A percentile compares a stretch with the other conserved stretches of the same genome.
Conservation (phyloP, 1,139 yeast genomes). For the Blastobotrys serpentis region DNA sequence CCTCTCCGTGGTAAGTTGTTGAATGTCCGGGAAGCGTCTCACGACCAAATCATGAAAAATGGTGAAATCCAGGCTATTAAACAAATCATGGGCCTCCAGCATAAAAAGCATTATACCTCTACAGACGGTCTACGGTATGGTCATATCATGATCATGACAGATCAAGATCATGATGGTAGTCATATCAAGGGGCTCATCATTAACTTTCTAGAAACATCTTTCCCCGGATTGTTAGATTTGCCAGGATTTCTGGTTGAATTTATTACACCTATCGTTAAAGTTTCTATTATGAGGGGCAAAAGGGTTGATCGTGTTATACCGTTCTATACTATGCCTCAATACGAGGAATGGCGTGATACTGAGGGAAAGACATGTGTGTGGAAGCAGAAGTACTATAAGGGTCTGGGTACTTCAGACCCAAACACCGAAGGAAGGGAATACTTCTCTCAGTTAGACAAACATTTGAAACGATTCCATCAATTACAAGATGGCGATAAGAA, state of each 20-base stretch:
- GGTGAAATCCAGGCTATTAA: constrained; percentile 93
- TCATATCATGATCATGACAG: constrained; percentile 98
- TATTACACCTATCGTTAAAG: constrained; percentile 95
- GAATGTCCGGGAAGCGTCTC: constrained; percentile 94
- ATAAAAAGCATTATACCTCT: constrained; percentile 78
- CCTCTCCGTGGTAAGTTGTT: constrained; percentile 93
- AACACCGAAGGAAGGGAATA: constrained; percentile 81
- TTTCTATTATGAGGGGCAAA: constrained; percentile 69
- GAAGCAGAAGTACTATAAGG: constrained; percentile 95
- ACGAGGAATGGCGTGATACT: constrained; percentile 86
- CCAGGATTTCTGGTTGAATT: constrained; percentile 94
- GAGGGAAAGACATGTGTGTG: constrained; percentile 78
- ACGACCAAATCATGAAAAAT: constrained; percentile 89
- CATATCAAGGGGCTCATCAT: constrained; percentile 96
- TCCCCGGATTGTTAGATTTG: constrained; percentile 86
- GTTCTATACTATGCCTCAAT: constrained; percentile 95
- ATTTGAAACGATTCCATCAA: constrained; percentile 81
- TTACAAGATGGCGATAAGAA: constrained; percentile 77
- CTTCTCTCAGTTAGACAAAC: constrained; percentile 81
- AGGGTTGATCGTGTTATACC: constrained; percentile 55
- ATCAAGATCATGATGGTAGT: constrained; percentile 99
- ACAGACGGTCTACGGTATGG: constrained; percentile 84
- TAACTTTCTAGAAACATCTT: constrained; percentile 88
- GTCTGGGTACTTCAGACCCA: constrained; percentile 91
- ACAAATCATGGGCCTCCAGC: constrained; percentile 94